Evolutionary conservation across 495 filamentous ascomycete species (phyloP).

Genomic region (Penicillium coprophilum): DNA sequence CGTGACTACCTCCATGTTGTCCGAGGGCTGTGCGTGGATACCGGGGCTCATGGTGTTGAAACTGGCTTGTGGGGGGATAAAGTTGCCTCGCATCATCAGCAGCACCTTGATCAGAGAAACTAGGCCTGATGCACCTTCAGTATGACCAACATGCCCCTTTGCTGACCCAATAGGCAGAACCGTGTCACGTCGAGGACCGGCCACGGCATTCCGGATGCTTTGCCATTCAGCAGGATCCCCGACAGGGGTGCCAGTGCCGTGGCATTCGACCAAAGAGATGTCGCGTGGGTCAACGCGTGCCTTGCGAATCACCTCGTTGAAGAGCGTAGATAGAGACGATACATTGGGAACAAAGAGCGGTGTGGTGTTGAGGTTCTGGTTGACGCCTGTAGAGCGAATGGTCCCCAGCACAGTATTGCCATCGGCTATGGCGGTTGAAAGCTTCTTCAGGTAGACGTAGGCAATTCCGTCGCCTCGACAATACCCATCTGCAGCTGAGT

Average conservation of each 20-base stretch:
- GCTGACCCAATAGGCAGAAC: constrained; percentile 41
- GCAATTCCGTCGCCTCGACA: constrained; percentile 68
- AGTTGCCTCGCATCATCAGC: constrained; percentile 48
- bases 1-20: constrained; percentile 42
- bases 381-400: constrained; percentile 59
- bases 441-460: constrained; percentile 63
- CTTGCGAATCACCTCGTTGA: constrained; percentile 52
- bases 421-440: constrained; percentile 60
- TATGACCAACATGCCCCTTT: constrained; percentile 54
- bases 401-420: constrained; percentile 64
- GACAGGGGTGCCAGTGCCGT: constrained; percentile 73
- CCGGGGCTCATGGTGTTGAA: constrained; percentile 42
- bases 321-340: constrained; percentile 59
- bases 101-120: constrained; percentile 47
- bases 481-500: constrained; percentile 69
- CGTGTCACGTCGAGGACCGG: constrained; percentile 20
- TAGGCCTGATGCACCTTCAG: constrained; percentile 50
- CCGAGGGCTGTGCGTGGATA: constrained; percentile 25
- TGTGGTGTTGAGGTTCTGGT: constrained; percentile 65
- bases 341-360: constrained; percentile 71
- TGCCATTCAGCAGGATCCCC: constrained; percentile 65
- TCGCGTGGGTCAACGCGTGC: constrained; percentile 61
- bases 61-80: constrained; percentile 45
- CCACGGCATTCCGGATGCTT: constrained; percentile 42
- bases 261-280: constrained; percentile 72